Base-by-base conservation (phyloP, 2,329 filamentous ascomycete genomes). In the Trichoderma polysporum region DNA sequence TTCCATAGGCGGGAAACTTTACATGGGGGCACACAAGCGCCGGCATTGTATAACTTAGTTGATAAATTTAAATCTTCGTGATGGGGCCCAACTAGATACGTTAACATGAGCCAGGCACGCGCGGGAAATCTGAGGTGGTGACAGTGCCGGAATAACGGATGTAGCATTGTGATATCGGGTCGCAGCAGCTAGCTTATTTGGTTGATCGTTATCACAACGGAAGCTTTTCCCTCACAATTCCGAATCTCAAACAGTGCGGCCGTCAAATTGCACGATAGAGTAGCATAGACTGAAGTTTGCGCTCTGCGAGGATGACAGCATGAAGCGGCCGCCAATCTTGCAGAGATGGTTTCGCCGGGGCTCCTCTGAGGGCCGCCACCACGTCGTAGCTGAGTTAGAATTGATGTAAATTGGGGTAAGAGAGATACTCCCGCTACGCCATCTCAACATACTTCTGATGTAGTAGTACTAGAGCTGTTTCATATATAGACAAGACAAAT, bases 241-340 rank as follows among this genome's bases (percentile, higher is more conserved):
- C 13, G 25, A 63, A 33, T 25, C 22, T 54, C 35, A 33, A 47
- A n/a, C 13, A n/a, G 27, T 33, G 29, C 37, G 29, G 49, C 49
- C 17, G 19, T 35, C 37, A 56, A 6, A 39, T 41, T 47, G 27
- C 50, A 45, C 15, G 27, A 56, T 25, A n/a, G n/a, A 35, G 50
- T 10, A 54, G 15, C 31, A 47, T 47, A 56, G 61, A 64, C 61
- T 64, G 37, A 64, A 27, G 19, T 64, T 64, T 64, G 61, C 61
- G 61, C 61, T 64, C 50, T 35, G 61, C 19, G 9, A 54, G 22
- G 61, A 64, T 64, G 61, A 64, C 50, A 19, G 61, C 50, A 64
- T 54, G 29, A 35, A 47, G 61, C 29, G 33, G 50, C 61, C 27
- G 37, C 37, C 37, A 64, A 47, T 25, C 50, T 56, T 45, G 37